These are phyloP conservation scores for Fomitopsis betulina DNA, from an alignment of 1,284 basidiomycete species.

Conservation along the genomic window DNA sequence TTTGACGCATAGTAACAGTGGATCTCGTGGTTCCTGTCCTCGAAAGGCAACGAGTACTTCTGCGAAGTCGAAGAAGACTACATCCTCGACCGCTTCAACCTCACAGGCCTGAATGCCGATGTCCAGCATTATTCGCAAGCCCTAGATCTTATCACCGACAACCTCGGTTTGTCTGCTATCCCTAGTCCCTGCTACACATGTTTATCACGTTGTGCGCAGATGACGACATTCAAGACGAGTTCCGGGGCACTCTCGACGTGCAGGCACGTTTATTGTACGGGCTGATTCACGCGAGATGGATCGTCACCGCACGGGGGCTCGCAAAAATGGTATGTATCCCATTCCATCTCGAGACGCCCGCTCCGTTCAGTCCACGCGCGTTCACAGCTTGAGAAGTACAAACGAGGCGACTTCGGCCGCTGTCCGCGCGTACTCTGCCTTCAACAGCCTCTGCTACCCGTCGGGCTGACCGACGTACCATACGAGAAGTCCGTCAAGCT, in stretches of 20 bases:
- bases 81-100: slow-evolving; percentile 96
- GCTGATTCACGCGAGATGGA: slow-evolving; percentile 95
- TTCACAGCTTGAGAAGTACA: slow-evolving; percentile 89
- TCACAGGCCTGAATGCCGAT: slow-evolving; percentile 96
- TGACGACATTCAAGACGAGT: slow-evolving; percentile 76
- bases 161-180: slow-evolving; percentile 61
- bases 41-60: slow-evolving; percentile 97
- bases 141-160: slow-evolving; percentile 93
- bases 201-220: slow-evolving; percentile 35
- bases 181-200: background rate
- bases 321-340: slow-evolving; percentile 83
- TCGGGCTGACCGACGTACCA: slow-evolving; percentile 89
- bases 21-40: slow-evolving; percentile 98
- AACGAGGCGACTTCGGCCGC: slow-evolving; percentile 92
- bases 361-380: slow-evolving; percentile 5
- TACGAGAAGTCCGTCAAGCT: slow-evolving; percentile 97
- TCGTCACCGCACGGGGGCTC: slow-evolving; percentile 89
- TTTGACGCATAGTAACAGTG: slow-evolving; percentile 46
- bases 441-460: slow-evolving; percentile 89
- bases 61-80: slow-evolving; percentile 99
- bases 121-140: slow-evolving; percentile 94
- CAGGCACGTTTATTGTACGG: slow-evolving; percentile 91
- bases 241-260: slow-evolving; percentile 81
- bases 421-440: slow-evolving; percentile 94
- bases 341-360: background rate